Conservation (phyloP, 148 eudicot species). For the Chenopodium quinoa region DNA sequence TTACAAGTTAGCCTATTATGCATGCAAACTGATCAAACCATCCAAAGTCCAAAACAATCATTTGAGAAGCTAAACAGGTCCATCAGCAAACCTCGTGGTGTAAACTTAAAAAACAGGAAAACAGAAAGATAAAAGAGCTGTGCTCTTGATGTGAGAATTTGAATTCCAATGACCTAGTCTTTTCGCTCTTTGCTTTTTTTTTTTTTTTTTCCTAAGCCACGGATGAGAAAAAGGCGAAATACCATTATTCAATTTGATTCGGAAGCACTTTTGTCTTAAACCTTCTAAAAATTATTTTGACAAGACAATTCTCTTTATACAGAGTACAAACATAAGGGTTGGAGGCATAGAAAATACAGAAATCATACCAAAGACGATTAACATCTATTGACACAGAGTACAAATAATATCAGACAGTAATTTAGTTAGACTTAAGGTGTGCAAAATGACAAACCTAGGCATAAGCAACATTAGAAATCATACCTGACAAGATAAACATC, state of each 20-base stretch:
- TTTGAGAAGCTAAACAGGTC: background rate
- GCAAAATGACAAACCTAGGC: background rate
- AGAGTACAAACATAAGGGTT: background rate
- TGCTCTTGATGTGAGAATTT: background rate
- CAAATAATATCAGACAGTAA: background rate
- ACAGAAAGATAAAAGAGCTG: background rate
- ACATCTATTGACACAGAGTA: background rate
- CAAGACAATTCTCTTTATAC: background rate
- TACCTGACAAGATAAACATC: constrained; percentile 99
- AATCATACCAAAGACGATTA: constrained; percentile 68
- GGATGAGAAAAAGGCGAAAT: background rate
- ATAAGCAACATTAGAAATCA: background rate
- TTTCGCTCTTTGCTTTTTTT: background rate
- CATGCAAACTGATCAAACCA: background rate
- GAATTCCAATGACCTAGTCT: background rate
- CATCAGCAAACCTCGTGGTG: background rate
- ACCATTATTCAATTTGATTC: background rate
- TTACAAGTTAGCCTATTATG: background rate
- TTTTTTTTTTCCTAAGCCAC: background rate
- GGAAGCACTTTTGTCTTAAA: background rate
- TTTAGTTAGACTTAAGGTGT: background rate
- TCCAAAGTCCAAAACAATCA: constrained; percentile 3
- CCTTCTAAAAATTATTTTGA: background rate
- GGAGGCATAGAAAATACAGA: background rate
- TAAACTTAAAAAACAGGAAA: background rate